These are phyloP conservation scores for Colletotrichum sp. DNA, from an alignment of 2,329 filamentous ascomycete genomes.

Conservation along the genomic window DNA sequence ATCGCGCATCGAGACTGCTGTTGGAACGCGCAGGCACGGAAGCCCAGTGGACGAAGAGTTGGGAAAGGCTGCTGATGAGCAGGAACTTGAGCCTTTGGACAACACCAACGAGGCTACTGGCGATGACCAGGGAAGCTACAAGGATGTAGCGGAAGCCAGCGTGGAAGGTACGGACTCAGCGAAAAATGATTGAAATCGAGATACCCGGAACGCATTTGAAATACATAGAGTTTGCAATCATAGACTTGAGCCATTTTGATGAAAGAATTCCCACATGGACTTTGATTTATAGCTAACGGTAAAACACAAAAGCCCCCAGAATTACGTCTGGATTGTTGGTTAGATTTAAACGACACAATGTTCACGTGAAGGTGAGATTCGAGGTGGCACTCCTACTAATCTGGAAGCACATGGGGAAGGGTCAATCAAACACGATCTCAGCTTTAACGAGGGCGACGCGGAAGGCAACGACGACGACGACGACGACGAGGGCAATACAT, in stretches of 20 bases:
- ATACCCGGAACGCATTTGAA: background rate
- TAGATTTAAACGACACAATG: background rate
- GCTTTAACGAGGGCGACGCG: too few relatives aligned
- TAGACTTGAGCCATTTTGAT: background rate
- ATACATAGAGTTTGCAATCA: background rate
- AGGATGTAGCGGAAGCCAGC: background rate
- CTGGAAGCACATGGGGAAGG: too few relatives aligned
- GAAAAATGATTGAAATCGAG: background rate
- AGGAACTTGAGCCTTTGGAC: background rate
- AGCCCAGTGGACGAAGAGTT: background rate
- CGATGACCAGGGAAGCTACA: background rate
- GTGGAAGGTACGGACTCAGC: background rate
- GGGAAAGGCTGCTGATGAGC: background rate
- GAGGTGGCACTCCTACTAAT: too few relatives aligned
- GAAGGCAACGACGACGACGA: too few relatives aligned
- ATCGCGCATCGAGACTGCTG: background rate
- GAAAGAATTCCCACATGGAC: background rate
- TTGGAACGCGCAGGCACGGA: background rate
- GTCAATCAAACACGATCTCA: too few relatives aligned
- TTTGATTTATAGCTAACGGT: background rate
- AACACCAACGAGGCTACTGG: background rate
- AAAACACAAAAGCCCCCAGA: background rate
- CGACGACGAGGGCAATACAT: too few relatives aligned
- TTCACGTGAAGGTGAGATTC: background rate
- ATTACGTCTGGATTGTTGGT: too few relatives aligned